These are phyloP conservation scores for Trichophyton schoenleinii DNA, from an alignment of 2,329 filamentous ascomycete species.

Conservation along the genomic window DNA sequence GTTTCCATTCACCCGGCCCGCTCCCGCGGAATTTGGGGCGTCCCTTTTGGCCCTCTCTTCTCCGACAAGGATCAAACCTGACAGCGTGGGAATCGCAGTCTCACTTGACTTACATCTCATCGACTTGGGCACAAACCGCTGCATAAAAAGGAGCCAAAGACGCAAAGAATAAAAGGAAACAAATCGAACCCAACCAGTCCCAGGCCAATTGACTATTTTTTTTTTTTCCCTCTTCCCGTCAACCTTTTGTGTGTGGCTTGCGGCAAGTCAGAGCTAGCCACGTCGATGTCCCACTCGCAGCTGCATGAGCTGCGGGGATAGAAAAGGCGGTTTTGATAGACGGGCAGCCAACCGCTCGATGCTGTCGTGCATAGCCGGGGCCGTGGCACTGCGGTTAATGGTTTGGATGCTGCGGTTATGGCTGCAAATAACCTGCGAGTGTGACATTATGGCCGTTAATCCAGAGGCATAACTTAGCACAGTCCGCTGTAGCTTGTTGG, in stretches of 20 bases:
- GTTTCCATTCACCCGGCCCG: not conserved
- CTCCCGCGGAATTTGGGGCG: not conserved
- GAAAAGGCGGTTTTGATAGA: not conserved
- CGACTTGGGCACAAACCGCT: not conserved
- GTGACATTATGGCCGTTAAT: not conserved
- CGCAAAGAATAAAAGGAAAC: not conserved
- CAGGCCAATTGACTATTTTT: not conserved
- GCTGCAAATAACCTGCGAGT: not conserved
- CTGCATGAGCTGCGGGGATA: not conserved
- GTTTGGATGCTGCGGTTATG: not conserved
- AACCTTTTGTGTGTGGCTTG: not conserved
- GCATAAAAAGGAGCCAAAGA: not conserved
- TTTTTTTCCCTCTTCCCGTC: not conserved
- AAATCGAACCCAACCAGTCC: not conserved
- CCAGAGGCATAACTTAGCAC: not conserved
- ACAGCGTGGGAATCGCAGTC: not conserved
- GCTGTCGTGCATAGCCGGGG: not conserved
- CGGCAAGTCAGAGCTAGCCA: constrained; percentile 1
- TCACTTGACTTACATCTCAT: not conserved
- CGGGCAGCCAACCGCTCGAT: not conserved
- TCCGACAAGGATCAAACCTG: not conserved
- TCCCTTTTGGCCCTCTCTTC: not conserved
- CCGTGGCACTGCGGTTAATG: not conserved
- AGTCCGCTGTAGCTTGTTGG: too few species aligned
- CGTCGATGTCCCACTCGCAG: constrained; percentile 1